Base-by-base conservation (phyloP, 306 rosid genomes). In the Trichosanthes cucumerina region DNA sequence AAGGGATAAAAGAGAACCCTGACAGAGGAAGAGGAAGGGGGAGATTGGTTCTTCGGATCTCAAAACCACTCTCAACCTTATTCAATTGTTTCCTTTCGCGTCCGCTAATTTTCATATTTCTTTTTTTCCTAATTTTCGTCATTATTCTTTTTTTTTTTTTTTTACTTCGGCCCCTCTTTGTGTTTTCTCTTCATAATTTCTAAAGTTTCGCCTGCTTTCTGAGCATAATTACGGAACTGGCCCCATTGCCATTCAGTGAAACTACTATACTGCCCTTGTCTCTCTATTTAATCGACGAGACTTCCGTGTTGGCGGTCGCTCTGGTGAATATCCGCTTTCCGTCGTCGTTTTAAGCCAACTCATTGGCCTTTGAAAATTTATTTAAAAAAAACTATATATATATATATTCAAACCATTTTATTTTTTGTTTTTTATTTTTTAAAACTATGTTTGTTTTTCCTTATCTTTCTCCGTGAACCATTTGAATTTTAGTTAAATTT, bases 11-110 rank as follows among this genome's bases (percentile, higher is more conserved):
- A 85, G 90, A 57, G 88, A 85, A 83, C 85, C 86, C 77, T 44
- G 87, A 83, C 84, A 82, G 77, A 78, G 76, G 76, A 50, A 63
- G 57, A 59, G 79, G 57, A 87, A 28, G 77, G 3, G 36, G 23
- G 83, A 88, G 58, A 52, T 81, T 82, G 62, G 90, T 26, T 77
- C 78, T 46, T 78, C 93, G 98, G 99, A 96, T 83, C 85, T 90
- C 91, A 90, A 88, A 80, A 58, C 38, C 21, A 36, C 11, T 66
- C 65, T 57, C 76, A 52, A 78, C 84, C 46, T 34, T 33, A 75
- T 83, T 90, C 52, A 73, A 85, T 81, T 75, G 36, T 82, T 21
- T 41, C 62, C n/a, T 31, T 81, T 91, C 85, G 86, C 85, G 81
- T 95, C 99, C 99, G 93, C 28, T n/a, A 50, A 56, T 81, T 72